phyloP scores from a whole-genome alignment of 73 alveolate species.

The Halteria grandinella region DNA sequence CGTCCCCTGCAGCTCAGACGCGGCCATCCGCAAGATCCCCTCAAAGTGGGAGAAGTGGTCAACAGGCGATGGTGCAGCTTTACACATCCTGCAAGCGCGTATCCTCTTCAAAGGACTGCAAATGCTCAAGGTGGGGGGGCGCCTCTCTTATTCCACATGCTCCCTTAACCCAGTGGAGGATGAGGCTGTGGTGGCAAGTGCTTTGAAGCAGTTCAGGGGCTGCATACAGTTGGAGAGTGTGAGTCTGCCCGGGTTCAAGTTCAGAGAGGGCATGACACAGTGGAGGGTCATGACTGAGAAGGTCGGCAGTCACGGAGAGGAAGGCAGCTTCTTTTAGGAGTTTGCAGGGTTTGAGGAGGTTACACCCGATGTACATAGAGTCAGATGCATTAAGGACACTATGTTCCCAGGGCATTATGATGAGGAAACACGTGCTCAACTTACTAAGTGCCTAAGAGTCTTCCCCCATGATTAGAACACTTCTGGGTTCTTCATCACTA shows the following conservation, averaged over 20 bases:
- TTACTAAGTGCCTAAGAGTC: slow-evolving; percentile 89
- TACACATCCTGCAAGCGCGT: slow-evolving; percentile 93
- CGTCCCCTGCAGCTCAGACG: slow-evolving; percentile 99
- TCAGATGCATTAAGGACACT: slow-evolving; percentile 58
- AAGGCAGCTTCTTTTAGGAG: slow-evolving; percentile 2
- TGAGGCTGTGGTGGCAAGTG: slow-evolving; percentile 95
- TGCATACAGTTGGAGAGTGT: slow-evolving; percentile 80
- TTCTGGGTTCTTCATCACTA: slow-evolving; percentile 94
- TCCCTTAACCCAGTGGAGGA: slow-evolving; percentile 98
- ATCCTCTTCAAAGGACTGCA: slow-evolving; percentile 89
- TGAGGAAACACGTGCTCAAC: slow-evolving; percentile 46
- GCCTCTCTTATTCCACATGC: slow-evolving; percentile 97
- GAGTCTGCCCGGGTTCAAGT: slow-evolving; percentile 68
- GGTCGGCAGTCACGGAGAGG: slow-evolving; percentile 35
- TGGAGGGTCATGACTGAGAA: slow-evolving; percentile 88
- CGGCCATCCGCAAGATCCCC: slow-evolving; percentile 98
- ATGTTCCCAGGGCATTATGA: slow-evolving; percentile 70
- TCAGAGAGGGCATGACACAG: slow-evolving; percentile 82
- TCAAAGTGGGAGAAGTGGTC: slow-evolving; percentile 97
- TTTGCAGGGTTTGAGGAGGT: slow-evolving; percentile 6
- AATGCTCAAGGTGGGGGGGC: slow-evolving; percentile 94
- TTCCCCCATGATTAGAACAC: slow-evolving; percentile 97
- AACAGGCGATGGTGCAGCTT: slow-evolving; percentile 86
- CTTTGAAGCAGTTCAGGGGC: slow-evolving; percentile 76
- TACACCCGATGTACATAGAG: slow-evolving; percentile 1